Evolutionary conservation across 345 rosid genomes (phyloP).

Genomic region (Citropsis articulata): DNA sequence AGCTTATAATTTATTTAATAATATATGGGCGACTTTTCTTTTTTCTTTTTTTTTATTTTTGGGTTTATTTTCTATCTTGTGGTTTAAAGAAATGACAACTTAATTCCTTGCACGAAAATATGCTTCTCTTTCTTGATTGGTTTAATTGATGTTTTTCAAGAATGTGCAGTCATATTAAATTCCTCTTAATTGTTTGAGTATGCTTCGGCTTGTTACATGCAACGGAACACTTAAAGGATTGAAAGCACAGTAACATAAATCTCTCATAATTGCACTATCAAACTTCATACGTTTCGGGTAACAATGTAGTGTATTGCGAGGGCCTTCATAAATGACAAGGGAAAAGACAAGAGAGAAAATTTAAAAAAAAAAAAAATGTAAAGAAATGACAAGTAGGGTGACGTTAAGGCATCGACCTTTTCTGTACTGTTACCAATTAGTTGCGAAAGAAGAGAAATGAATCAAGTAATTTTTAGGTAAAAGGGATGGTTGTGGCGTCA

Average conservation of each 20-base stretch:
- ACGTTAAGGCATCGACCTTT: conserved; percentile 9
- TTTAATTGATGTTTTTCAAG: conserved; percentile 27
- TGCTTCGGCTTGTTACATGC: background rate
- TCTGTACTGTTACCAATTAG: conserved; percentile 15
- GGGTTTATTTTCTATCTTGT: background rate
- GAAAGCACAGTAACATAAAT: too few relatives aligned
- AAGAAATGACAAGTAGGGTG: conserved; percentile 2
- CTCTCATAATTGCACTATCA: too few relatives aligned
- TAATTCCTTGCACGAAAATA: conserved; percentile 33
- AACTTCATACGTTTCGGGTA: too few relatives aligned
- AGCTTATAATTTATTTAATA: background rate
- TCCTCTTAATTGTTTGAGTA: background rate
- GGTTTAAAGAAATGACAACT: background rate
- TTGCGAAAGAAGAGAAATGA: conserved; percentile 20
- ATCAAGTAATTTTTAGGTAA: conserved; percentile 1
- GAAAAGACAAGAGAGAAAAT: conserved; percentile 10
- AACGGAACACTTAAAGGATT: too few relatives aligned
- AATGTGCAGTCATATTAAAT: conserved; percentile 9
- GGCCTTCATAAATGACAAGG: background rate
- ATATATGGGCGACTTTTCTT: too few relatives aligned
- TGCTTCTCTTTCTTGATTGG: conserved; percentile 26
- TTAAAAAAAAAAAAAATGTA: background rate
- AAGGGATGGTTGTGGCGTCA: conserved; percentile 36
- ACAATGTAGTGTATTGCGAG: too few relatives aligned
- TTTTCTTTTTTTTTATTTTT: too few relatives aligned